Conservation (phyloP, 1,284 basidiomycete species). For the Serendipita sp. region DNA sequence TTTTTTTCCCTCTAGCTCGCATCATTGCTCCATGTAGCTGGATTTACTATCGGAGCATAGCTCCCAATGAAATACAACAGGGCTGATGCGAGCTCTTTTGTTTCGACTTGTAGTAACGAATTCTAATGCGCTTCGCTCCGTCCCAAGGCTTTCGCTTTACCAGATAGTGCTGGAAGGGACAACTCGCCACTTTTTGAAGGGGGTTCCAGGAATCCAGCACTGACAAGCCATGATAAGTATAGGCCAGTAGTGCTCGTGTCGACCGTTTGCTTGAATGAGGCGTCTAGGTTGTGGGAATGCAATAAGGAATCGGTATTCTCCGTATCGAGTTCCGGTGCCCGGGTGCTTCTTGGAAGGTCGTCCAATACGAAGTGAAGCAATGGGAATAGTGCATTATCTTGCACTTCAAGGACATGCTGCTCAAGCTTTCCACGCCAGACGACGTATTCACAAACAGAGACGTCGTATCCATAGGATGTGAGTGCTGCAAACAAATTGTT, state of each 20-base stretch:
- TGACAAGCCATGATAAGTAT: constrained; percentile 91
- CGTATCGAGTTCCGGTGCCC: constrained; percentile 86
- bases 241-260: constrained; percentile 64
- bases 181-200: constrained; percentile 29
- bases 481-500: constrained; percentile 77
- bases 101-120: no score
- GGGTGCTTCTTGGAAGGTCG: constrained; percentile 92
- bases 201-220: constrained; percentile 70
- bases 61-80: background rate
- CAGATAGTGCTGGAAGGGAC: constrained; percentile 15
- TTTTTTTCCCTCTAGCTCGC: background rate
- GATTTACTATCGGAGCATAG: background rate
- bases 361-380: constrained; percentile 94
- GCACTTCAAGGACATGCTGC: constrained; percentile 82
- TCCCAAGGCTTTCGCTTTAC: constrained; percentile 3
- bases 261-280: constrained; percentile 48
- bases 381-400: constrained; percentile 96
- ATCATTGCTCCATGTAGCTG: background rate
- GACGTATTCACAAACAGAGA: constrained; percentile 75
- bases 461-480: constrained; percentile 66
- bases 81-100: background rate
- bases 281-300: constrained; percentile 25
- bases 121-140: constrained; percentile 6
- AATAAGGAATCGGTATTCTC: constrained; percentile 63
- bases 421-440: constrained; percentile 87